These are phyloP conservation scores for Mycena sp. DNA, from an alignment of 1,284 basidiomycete genomes.

Conservation along the genomic window DNA sequence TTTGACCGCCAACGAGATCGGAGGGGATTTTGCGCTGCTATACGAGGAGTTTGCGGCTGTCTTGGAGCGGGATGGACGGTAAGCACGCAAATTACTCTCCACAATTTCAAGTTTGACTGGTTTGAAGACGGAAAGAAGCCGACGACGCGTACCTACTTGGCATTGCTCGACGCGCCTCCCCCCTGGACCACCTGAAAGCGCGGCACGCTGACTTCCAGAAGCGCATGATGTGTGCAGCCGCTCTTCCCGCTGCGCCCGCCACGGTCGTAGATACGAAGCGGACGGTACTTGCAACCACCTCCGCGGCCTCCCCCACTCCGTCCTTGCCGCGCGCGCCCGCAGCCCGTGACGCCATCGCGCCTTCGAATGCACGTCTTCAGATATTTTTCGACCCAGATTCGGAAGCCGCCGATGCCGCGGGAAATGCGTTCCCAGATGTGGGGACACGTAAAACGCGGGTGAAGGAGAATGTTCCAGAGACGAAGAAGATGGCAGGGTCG, in stretches of 20 bases:
- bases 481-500: conserved; percentile 70
- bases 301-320: conserved; percentile 38
- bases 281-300: conserved; percentile 33
- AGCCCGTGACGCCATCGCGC: conserved; percentile 38
- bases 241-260: conserved; percentile 41
- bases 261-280: conserved; percentile 28
- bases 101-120: background rate
- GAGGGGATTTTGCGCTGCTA: conserved; percentile 73
- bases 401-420: conserved; percentile 52
- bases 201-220: conserved; percentile 78
- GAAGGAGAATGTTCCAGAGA: conserved; percentile 78
- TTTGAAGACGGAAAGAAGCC: conserved; percentile 79
- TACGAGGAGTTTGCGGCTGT: conserved; percentile 87
- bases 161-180: conserved; percentile 80
- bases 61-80: conserved; percentile 76
- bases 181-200: conserved; percentile 79
- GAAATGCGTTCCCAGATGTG: conserved; percentile 70
- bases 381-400: conserved; percentile 75
- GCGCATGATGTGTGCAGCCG: conserved; percentile 40
- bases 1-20: conserved; percentile 84
- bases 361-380: conserved; percentile 67
- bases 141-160: conserved; percentile 91
- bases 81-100: conserved; percentile 15
- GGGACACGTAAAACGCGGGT: conserved; percentile 78
- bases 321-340: conserved; percentile 36